Evolutionary conservation across 192 early-diverging fungal genomes (phyloP).

Genomic region (Entomortierella chlamydospora): DNA sequence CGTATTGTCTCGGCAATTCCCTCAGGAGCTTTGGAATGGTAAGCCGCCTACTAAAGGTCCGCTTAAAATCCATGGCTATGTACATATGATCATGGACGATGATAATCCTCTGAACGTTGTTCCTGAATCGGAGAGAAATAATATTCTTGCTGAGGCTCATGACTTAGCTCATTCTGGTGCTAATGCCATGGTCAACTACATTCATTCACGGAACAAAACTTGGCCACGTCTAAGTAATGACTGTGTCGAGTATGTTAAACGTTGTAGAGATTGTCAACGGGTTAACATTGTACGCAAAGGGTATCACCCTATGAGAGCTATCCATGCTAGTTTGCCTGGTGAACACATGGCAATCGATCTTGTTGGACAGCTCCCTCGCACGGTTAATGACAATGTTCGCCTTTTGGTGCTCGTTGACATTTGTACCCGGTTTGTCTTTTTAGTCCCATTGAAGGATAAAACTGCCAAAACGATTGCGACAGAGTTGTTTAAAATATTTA

Average conservation of each 20-base stretch:
- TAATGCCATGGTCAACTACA: conserved; percentile 33
- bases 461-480: conserved; percentile 17
- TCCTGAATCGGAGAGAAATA: conserved; percentile 5
- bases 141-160: conserved; percentile 18
- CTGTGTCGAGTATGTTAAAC: conserved; percentile 15
- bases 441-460: conserved; percentile 32
- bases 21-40: conserved; percentile 1
- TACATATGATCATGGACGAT: conserved; percentile 2
- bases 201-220: conserved; percentile 31
- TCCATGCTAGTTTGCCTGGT: conserved; percentile 16
- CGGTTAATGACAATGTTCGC: conserved; percentile 5
- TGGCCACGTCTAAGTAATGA: conserved; percentile 36
- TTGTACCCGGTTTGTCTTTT: conserved; percentile 38
- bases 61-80: conserved; percentile 2
- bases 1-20: conserved; percentile 17
- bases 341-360: conserved; percentile 34
- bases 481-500: conserved; percentile 26
- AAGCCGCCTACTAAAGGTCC: neutral
- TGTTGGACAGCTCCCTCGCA: conserved; percentile 24
- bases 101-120: neutral
- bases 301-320: conserved; percentile 27
- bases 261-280: conserved; percentile 28
- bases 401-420: conserved; percentile 34
- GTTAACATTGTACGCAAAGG: conserved; percentile 42
- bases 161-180: conserved; percentile 36